Conservation (phyloP, 2,329 filamentous ascomycete genomes). For the Xylaria sp. region DNA sequence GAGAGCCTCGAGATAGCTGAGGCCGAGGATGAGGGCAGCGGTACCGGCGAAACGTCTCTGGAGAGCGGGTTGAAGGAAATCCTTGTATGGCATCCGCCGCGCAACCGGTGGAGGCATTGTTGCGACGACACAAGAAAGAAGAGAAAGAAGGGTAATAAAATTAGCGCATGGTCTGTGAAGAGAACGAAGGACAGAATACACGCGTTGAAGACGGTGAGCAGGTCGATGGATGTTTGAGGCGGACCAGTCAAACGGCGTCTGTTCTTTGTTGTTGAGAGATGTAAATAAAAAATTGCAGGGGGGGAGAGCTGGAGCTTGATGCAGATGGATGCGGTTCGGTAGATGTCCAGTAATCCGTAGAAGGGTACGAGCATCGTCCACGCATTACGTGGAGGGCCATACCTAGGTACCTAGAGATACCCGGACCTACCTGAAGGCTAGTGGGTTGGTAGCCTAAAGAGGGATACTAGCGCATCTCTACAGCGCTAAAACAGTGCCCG, state of each 20-base stretch:
- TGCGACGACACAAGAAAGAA: conserved; percentile 27
- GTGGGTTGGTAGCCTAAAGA: too few relatives aligned
- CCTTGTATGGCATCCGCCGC: conserved; percentile 66
- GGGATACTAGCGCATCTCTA: too few relatives aligned
- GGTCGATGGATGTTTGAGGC: neutral
- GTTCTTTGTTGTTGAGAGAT: neutral
- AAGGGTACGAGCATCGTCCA: too few relatives aligned
- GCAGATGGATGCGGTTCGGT: too few relatives aligned
- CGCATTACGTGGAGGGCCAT: too few relatives aligned
- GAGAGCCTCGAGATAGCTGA: conserved; percentile 70
- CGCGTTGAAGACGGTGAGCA: neutral
- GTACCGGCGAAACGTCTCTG: conserved; percentile 82
- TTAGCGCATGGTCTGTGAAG: conserved; percentile 16
- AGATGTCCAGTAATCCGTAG: too few relatives aligned
- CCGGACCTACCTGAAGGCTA: too few relatives aligned
- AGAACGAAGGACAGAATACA: neutral
- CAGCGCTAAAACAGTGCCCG: too few relatives aligned
- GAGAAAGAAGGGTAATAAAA: neutral
- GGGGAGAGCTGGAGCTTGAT: conserved; percentile 2
- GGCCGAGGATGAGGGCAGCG: conserved; percentile 59
- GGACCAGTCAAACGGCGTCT: neutral
- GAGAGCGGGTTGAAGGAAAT: conserved; percentile 83
- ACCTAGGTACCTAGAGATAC: too few relatives aligned
- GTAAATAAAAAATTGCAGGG: conserved; percentile 8
- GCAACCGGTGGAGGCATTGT: conserved; percentile 49